Evolutionary conservation across 441 rosid genomes (phyloP).

Genomic region (Pelargonium australe): DNA sequence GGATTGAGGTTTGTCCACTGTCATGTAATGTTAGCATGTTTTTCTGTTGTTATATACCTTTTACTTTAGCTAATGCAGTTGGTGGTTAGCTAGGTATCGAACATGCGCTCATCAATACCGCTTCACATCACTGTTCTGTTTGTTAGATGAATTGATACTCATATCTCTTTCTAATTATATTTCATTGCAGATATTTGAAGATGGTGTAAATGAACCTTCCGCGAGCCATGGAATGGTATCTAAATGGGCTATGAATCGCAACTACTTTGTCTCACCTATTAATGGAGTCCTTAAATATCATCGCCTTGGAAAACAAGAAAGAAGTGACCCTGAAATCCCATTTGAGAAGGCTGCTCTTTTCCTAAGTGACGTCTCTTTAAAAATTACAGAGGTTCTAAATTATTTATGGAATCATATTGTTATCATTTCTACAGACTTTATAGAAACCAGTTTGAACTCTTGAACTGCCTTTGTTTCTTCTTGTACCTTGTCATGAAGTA

Average conservation of each 20-base stretch:
- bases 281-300: conserved; percentile 90
- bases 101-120: too few relatives aligned
- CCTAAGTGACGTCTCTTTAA: conserved; percentile 74
- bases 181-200: conserved; percentile 74
- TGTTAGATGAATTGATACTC: too few relatives aligned
- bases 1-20: conserved; percentile 78
- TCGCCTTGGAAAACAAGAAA: conserved; percentile 94
- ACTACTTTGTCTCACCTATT: conserved; percentile 79
- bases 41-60: background rate
- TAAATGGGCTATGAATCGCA: conserved; percentile 75
- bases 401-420: background rate
- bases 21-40: conserved; percentile 19
- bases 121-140: too few relatives aligned
- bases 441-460: background rate
- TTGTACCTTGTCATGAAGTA: background rate
- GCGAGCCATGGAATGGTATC: conserved; percentile 35
- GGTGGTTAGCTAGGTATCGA: too few relatives aligned
- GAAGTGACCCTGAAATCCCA: conserved; percentile 82
- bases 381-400: conserved; percentile 63
- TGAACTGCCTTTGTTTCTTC: background rate
- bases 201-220: conserved; percentile 71
- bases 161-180: too few relatives aligned
- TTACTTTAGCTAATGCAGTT: too few relatives aligned
- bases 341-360: conserved; percentile 84
- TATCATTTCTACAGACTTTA: background rate